Percentiles rank a stretch among this genome's conserved stretches.
Evolutionary conservation across 495 filamentous ascomycete species (phyloP).

Genomic region (Penicillium longicatenatum): DNA sequence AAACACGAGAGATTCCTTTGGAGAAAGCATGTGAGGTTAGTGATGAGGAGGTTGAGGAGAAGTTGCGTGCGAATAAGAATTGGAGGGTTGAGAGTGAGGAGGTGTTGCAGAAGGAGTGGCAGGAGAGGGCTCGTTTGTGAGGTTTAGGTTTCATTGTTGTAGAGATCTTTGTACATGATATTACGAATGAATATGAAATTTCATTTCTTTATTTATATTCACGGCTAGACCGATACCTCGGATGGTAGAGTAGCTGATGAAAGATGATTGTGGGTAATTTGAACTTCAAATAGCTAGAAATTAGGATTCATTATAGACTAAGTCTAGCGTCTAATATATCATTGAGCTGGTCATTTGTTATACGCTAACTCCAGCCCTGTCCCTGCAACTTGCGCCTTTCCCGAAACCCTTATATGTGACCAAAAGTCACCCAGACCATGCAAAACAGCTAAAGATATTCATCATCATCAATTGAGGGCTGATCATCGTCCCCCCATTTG

Average conservation of each 20-base stretch:
- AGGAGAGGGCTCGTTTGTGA: conserved; percentile 51
- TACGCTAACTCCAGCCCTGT: not conserved
- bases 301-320: not conserved
- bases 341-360: too few species aligned
- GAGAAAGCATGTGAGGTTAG: conserved; percentile 47
- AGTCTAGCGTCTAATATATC: not conserved
- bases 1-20: conserved; percentile 54
- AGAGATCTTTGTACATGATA: too few species aligned
- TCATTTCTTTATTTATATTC: too few species aligned
- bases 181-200: too few species aligned
- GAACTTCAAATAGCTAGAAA: not conserved
- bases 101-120: conserved; percentile 41
- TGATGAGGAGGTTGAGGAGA: conserved; percentile 53
- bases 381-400: not conserved
- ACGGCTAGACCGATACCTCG: too few species aligned
- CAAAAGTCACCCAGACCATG: not conserved
- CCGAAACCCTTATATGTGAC: not conserved
- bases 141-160: not conserved
- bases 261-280: too few species aligned
- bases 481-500: conserved; percentile 21
- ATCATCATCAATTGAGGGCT: conserved; percentile 38
- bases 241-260: too few species aligned
- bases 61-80: conserved; percentile 50
- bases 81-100: conserved; percentile 48
- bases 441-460: conserved; percentile 32